A percentile compares a stretch with the other conserved stretches of the same genome.
Evolutionary conservation across 2,329 filamentous ascomycete genomes (phyloP).

Genomic region (Akanthomyces dipterigenus): DNA sequence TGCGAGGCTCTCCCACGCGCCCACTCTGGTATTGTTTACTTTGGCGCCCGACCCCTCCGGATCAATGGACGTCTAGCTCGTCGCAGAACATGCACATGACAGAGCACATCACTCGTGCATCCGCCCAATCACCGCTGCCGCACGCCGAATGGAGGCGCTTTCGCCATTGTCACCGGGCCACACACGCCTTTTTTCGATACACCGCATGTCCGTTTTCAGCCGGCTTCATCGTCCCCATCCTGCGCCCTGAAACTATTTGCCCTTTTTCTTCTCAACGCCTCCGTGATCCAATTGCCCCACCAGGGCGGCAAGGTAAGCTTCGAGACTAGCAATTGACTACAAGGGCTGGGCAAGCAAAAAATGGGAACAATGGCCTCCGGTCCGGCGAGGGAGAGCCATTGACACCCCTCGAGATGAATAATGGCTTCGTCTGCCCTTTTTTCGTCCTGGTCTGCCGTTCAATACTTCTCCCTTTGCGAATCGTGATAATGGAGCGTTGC

Average conservation of each 20-base stretch:
- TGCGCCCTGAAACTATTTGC: slow-evolving; percentile 3
- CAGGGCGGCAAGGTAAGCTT: slow-evolving; percentile 2
- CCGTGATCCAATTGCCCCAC: slow-evolving; percentile 6
- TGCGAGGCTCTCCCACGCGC: background rate
- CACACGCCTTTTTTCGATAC: background rate
- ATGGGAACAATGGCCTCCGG: background rate
- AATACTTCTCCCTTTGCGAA: background rate
- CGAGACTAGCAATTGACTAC: background rate
- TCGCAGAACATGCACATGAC: slow-evolving; percentile 9
- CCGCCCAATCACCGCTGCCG: slow-evolving; percentile 2
- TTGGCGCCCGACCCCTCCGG: slow-evolving; percentile 11
- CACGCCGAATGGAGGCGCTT: background rate
- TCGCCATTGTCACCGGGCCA: background rate
- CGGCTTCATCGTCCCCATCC: background rate
- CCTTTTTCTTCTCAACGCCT: background rate
- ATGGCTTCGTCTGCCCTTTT: slow-evolving; percentile 5
- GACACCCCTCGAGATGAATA: background rate
- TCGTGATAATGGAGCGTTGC: background rate
- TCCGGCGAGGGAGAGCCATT: slow-evolving; percentile 1
- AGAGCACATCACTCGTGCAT: slow-evolving; percentile 1
- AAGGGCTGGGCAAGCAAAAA: slow-evolving; percentile 1
- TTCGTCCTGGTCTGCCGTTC: background rate
- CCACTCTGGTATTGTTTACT: slow-evolving; percentile 10
- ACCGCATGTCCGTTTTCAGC: slow-evolving; percentile 7
- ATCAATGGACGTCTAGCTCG: background rate